Evolutionary conservation across 176 grass and related monocot genomes (phyloP), one percentile per base, ranked within the genome.

Genomic region (Tuctoria greenei): DNA sequence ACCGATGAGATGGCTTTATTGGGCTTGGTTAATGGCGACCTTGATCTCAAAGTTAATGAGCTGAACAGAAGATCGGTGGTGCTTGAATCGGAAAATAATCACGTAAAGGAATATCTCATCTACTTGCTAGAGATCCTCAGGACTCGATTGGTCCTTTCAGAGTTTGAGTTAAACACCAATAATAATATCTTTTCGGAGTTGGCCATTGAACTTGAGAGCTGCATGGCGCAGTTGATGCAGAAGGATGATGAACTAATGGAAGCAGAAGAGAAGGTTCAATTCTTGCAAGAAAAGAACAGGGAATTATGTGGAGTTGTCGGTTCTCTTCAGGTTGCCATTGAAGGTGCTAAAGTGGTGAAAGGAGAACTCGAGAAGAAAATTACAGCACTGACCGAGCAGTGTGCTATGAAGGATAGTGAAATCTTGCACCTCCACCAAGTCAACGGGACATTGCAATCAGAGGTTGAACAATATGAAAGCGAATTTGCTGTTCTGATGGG

Each of bases 1-100:
- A 95, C 75, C 0, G 63, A 95, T 82, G 82, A 98, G 80, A 79
- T 92, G 77, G 69, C 45, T 52, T 88, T 86, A 65, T 74, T 98
- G 47, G 77, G 79, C 86, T 82, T 85, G 71, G 81, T 71, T 68
- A 91, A 87, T 52, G 81, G 54, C 7, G 74, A 88, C 41, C 74
- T 87, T 73, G 81, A 82, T 71, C 45, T 61, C 4, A 16, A 85
- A 61, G 68, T 80, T 56, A 73, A 73, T 66, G 75, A 58, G 56
- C 69, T 89, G 64, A 94, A 67, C 51, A 74, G 78, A 79, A 90
- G 79, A 54, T 70, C 65, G 20, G 71, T 27, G 31, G 38, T 40
- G 16, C 82, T 95, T 78, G 68, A 82, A 69, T 74, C 56, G 7
- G 95, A 98, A 94, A 94, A 95, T 56, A 70, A 56, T 65, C 64